Base-by-base conservation (phyloP, 768 basidiomycete species). In the Lepiota brunneoincarnata region DNA sequence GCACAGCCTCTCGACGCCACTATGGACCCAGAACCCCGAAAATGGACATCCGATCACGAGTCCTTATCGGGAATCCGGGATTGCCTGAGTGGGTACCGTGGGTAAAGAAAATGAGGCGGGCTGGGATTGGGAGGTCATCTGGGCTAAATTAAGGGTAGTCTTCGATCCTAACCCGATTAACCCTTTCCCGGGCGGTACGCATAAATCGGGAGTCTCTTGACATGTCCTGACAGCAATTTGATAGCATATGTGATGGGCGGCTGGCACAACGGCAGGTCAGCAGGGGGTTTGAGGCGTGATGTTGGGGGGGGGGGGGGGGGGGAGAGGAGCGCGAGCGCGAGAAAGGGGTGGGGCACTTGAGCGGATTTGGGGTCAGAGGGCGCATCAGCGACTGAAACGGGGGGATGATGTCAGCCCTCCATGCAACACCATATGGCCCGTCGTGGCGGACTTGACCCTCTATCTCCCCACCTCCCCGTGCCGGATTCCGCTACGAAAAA, bases 171-270 rank as follows among this genome's bases (percentile, higher is more conserved):
- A 54, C 53, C 39, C 53, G 53, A 54, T 48, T 48, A 48, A 46
- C 45, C 45, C 31, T 9, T 31, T 10, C 11, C 14, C 46, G 53
- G 46, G 38, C 46, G 53, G 53, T 48, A 54, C 53, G 53, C 45
- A 48, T 48, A 54, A 54, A 54, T 47, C 45, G 53, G 53, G 53
- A 41, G 48, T n/a, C n/a, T n/a, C n/a, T 54, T 54, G 47, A 40
- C 26, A 48, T 54, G 45, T 54, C 53, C 45, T 54, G 47, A 54
- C 34, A 18, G 36, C 35, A 34, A 41, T 38, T n/a, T 54, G 53
- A 54, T 54, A 46, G 53, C 53, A 34, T 54, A 54, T 54, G 53
- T 54, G 53, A 54, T 54, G 45, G 38, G 34, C 45, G 24, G 45
- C 24, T 31, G 4, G 6, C 37, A n/a, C n/a, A n/a, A n/a, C n/a